Percentiles rank a stretch among this genome's conserved stretches.
These are phyloP conservation scores for Hemerocallis citrina DNA, from an alignment of 106 monocot species.

Conservation along the genomic window DNA sequence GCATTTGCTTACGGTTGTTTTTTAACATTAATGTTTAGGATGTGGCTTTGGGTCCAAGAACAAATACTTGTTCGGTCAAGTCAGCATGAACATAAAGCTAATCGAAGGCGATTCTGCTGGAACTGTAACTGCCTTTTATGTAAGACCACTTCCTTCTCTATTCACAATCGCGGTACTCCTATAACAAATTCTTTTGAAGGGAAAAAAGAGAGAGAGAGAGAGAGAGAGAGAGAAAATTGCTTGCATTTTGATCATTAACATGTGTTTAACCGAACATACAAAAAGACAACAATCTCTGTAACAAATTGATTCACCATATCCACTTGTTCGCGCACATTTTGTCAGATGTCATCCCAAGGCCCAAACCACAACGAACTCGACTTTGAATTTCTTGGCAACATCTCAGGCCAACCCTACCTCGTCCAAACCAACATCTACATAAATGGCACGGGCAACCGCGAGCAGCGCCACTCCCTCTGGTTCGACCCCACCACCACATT, in stretches of 20 bases:
- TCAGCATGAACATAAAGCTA: slow-evolving; percentile 44
- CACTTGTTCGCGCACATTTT: background rate
- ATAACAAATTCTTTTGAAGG: too few relatives aligned
- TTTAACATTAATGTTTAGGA: slow-evolving; percentile 14
- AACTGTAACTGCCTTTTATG: slow-evolving; percentile 52
- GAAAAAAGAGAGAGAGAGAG: too few relatives aligned
- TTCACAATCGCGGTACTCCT: too few relatives aligned
- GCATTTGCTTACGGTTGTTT: background rate
- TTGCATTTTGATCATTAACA: too few relatives aligned
- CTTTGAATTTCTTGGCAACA: slow-evolving; percentile 40
- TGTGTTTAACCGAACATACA: too few relatives aligned
- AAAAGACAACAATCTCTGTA: too few relatives aligned
- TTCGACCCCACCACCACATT: slow-evolving; percentile 26
- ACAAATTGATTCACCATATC: too few relatives aligned
- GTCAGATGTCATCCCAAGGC: slow-evolving; percentile 12
- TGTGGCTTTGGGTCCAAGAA: slow-evolving; percentile 39
- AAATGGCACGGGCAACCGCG: slow-evolving; percentile 26
- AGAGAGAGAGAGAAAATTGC: too few relatives aligned
- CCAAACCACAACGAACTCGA: slow-evolving; percentile 25
- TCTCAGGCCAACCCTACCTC: slow-evolving; percentile 21
- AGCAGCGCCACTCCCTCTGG: slow-evolving; percentile 31
- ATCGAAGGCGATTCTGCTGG: slow-evolving; percentile 50
- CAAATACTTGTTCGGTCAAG: slow-evolving; percentile 37
- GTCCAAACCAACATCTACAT: slow-evolving; percentile 30
- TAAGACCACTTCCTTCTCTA: too few relatives aligned